Conservation (phyloP, 208 protist genomes). For the Leptomonas seymouri region DNA sequence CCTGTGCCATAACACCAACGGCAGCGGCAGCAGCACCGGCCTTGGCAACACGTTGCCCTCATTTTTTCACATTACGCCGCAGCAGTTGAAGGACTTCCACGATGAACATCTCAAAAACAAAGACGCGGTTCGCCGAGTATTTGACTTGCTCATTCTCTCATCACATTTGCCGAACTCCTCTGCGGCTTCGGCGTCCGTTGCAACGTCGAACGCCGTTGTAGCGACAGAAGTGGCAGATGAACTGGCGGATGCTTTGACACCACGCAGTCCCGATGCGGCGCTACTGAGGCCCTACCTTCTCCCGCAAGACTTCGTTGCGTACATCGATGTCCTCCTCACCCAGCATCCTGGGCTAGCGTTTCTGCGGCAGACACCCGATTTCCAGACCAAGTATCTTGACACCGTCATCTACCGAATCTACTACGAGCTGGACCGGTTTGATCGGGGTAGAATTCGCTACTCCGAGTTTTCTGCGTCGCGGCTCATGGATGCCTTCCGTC, state of each 20-base stretch:
- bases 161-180: conserved; percentile 32
- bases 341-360: conserved; percentile 95
- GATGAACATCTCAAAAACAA: conserved; percentile 67
- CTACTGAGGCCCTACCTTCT: conserved; percentile 56
- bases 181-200: conserved; percentile 17
- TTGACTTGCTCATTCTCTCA: conserved; percentile 81
- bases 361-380: conserved; percentile 92
- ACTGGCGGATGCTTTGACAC: conserved; percentile 1
- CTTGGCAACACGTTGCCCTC: conserved; percentile 5
- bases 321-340: conserved; percentile 80
- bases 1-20: conserved; percentile 24
- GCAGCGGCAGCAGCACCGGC: conserved; percentile 18
- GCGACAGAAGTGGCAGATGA: neutral
- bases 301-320: conserved; percentile 75
- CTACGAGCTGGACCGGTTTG: conserved; percentile 91
- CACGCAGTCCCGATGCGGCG: conserved; percentile 5
- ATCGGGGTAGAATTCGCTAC: conserved; percentile 79
- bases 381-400: conserved; percentile 95
- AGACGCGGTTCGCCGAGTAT: conserved; percentile 71
- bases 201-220: conserved; percentile 11
- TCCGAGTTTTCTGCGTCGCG: conserved; percentile 74
- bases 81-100: conserved; percentile 83
- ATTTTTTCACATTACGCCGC: conserved; percentile 45
- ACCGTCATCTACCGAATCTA: conserved; percentile 96
- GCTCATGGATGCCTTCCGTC: conserved; percentile 80